Conservation (phyloP, 1,284 basidiomycete species). For the Ustilago crameri region DNA sequence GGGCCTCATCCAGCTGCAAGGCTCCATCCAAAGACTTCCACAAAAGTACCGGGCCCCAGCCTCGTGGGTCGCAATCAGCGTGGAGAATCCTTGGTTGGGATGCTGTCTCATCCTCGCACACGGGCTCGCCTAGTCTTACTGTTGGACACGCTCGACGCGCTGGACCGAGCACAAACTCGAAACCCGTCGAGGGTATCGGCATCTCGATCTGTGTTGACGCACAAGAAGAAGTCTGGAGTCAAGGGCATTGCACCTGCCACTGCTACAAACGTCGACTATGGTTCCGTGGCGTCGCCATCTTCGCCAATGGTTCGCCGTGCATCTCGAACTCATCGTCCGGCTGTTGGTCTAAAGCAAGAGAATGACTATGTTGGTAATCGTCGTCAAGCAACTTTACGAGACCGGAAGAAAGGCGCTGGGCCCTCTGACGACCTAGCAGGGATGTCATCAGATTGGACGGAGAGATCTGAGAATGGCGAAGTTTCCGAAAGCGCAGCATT, state of each 20-base stretch:
- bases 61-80: not conserved
- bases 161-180: slow-evolving; percentile 23
- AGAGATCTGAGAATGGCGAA: slow-evolving; percentile 47
- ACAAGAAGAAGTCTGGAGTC: not conserved
- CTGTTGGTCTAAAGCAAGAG: slow-evolving; percentile 5
- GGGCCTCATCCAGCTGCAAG: slow-evolving; percentile 5
- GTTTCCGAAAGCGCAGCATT: slow-evolving; percentile 27
- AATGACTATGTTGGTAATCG: slow-evolving; percentile 2
- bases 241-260: not conserved
- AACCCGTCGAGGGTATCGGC: not conserved
- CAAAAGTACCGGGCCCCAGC: slow-evolving; percentile 1
- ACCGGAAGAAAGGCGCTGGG: not conserved
- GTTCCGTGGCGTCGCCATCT: not conserved
- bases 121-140: slow-evolving; percentile 24
- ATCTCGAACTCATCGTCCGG: slow-evolving; percentile 15
- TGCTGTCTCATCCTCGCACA: slow-evolving; percentile 31
- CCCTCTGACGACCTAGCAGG: slow-evolving; percentile 31
- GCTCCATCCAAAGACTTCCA: not conserved
- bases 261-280: not conserved
- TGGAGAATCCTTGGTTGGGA: slow-evolving; percentile 12
- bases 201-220: slow-evolving; percentile 1
- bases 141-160: slow-evolving; percentile 24
- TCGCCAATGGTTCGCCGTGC: not conserved
- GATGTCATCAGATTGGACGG: slow-evolving; percentile 53
- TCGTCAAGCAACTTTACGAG: slow-evolving; percentile 7